These are phyloP conservation scores for Chaetomium sp. DNA, from an alignment of 2,329 filamentous ascomycete species.

Conservation along the genomic window DNA sequence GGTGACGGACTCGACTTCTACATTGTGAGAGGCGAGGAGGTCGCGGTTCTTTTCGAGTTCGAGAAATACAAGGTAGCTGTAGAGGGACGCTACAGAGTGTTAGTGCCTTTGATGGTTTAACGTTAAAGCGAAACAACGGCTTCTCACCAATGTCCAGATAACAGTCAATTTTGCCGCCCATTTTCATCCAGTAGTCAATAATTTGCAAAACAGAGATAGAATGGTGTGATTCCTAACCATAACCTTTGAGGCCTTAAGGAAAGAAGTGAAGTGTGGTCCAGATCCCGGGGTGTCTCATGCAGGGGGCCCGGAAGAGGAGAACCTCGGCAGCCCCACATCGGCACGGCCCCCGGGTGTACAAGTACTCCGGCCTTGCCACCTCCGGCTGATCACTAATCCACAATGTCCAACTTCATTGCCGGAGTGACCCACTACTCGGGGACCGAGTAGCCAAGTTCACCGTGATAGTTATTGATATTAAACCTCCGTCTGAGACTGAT, in stretches of 20 bases:
- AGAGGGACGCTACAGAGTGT: conserved; percentile 60
- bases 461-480: not conserved
- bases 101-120: not conserved
- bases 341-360: not conserved
- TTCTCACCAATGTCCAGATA: conserved; percentile 28
- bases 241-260: too few relatives aligned
- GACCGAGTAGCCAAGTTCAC: not conserved
- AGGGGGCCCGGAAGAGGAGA: not conserved
- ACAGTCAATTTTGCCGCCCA: conserved; percentile 65
- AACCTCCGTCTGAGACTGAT: not conserved
- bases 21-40: conserved; percentile 57
- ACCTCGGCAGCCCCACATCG: conserved; percentile 23
- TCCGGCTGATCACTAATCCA: conserved; percentile 26
- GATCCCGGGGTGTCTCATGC: not conserved
- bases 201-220: not conserved
- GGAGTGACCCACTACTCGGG: conserved; percentile 3
- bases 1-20: conserved; percentile 65
- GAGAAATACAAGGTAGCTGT: conserved; percentile 58
- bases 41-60: conserved; percentile 60
- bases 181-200: conserved; percentile 37
- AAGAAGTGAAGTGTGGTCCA: not conserved
- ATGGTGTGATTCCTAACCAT: conserved; percentile 4
- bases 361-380: not conserved
- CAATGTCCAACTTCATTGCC: not conserved
- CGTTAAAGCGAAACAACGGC: not conserved